Evolutionary conservation across 345 rosid species (phyloP), one percentile per base, ranked within the genome.

Genomic region (Salix udensis): DNA sequence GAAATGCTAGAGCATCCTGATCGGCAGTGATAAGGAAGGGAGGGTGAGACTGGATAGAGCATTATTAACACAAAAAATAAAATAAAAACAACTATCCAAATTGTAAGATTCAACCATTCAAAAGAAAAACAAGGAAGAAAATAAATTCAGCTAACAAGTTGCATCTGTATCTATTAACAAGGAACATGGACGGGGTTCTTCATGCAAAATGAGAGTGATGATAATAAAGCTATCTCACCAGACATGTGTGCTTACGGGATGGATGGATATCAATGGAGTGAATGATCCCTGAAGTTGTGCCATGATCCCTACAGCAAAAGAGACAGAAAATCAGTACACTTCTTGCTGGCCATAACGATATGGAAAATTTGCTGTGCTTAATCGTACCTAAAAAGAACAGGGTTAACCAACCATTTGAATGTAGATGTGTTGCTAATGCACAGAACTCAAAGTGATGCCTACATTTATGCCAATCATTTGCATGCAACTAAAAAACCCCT

Each of bases 251-350:
- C 85, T 95, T 95, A 66, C 97, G 82, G 2, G 96, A 95, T 70
- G 96, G 91, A 84, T 93, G 98, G 83, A 95, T 88, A 83, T 95
- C 98, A 81, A 95, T 76, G 1, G 98, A 93, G 80, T 93, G 98
- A 15, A 93, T 83, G 76, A 93, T 74, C 26, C 96, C 98, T 76
- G 90, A 86, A 72, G 83, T 81, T 80, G 76, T 87, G 46, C 91
- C 97, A 74, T 85, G 89, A 77, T 85, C 78, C 90, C 97, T 95
- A 83, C 81, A 86, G 81, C 16, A 78, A 55, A 64, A 77, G n/a
- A 44, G 77, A 64, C 16, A 39, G 52, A n/a, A 68, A 68, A 65
- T 70, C 44, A 31, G 44, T 23, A 76, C 21, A 37, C 18, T 65
- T 24, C 48, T 19, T 16, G 1, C 55, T 28, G 24, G 52, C 7